A percentile compares a stretch with the other conserved stretches of the same genome.
These are phyloP conservation scores for Panicum miliaceum DNA, from an alignment of 176 grass and related monocot genomes.

Conservation along the genomic window DNA sequence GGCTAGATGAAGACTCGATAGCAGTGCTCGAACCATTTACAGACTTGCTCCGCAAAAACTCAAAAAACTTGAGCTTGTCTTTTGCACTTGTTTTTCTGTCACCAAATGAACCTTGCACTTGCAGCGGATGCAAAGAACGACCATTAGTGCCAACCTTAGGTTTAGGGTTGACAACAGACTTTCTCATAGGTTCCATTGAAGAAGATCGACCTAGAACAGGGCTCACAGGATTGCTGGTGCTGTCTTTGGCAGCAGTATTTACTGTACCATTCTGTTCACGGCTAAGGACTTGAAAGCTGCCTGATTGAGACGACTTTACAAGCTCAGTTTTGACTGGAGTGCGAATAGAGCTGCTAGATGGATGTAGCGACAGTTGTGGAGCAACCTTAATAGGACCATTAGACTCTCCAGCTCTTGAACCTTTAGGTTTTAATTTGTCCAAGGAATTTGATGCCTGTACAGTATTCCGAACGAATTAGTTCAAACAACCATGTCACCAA, in stretches of 20 bases:
- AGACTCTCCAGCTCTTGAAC: constrained; percentile 57
- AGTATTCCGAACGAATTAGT: constrained; percentile 31
- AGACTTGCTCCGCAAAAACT: constrained; percentile 63
- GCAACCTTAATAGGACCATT: constrained; percentile 55
- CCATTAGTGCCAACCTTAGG: constrained; percentile 45
- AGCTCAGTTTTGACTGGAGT: constrained; percentile 59
- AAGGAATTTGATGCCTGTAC: constrained; percentile 50
- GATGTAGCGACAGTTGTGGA: constrained; percentile 48
- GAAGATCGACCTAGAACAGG: constrained; percentile 59
- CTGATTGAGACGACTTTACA: constrained; percentile 58
- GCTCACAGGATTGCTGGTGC: constrained; percentile 45
- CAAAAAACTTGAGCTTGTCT: constrained; percentile 69
- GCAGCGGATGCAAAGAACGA: constrained; percentile 35
- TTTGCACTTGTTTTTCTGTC: constrained; percentile 72
- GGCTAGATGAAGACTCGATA: constrained; percentile 46
- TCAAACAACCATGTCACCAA: constrained; percentile 15
- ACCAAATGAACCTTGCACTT: constrained; percentile 43
- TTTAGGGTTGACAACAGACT: constrained; percentile 47
- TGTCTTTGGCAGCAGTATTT: constrained; percentile 54
- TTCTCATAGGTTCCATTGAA: constrained; percentile 56
- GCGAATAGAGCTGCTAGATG: constrained; percentile 44
- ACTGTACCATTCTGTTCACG: constrained; percentile 62
- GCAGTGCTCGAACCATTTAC: constrained; percentile 50
- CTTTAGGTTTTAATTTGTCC: constrained; percentile 68
- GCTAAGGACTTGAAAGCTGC: constrained; percentile 72